A percentile compares a stretch with the other conserved stretches of the same genome.
phyloP scores from a whole-genome alignment of 208 protist genomes.

The Naegleria lovaniensis region DNA sequence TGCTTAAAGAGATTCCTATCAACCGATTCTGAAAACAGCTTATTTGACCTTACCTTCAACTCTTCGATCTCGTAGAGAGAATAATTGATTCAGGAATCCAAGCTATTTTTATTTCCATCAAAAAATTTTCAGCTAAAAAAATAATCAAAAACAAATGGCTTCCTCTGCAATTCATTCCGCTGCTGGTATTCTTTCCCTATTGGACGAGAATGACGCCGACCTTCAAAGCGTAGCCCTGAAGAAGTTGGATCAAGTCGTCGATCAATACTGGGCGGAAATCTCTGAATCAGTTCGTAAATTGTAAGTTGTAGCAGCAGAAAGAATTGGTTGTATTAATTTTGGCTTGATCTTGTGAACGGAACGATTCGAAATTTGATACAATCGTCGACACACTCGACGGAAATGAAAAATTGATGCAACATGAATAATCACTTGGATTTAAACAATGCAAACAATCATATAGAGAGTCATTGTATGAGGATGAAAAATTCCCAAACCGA shows the following conservation, averaged over 20 bases:
- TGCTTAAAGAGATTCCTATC: no score
- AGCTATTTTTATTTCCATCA: no score
- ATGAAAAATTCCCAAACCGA: constrained; percentile 52
- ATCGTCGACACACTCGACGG: no score
- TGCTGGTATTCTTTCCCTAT: constrained; percentile 34
- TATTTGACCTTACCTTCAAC: no score
- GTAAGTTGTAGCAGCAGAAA: constrained; percentile 30
- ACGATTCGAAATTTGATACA: background rate
- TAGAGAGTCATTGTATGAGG: constrained; percentile 58
- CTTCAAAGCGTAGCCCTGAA: constrained; percentile 57
- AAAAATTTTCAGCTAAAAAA: no score
- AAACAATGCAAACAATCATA: background rate
- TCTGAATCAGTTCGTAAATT: constrained; percentile 51
- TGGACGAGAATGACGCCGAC: constrained; percentile 55
- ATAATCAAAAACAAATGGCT: no score
- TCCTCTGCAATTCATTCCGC: background rate
- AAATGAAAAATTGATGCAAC: no score
- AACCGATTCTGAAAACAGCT: no score
- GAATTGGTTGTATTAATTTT: background rate
- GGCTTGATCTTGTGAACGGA: no score
- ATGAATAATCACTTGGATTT: background rate
- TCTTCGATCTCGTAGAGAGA: no score
- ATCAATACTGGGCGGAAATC: constrained; percentile 73
- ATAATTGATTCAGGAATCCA: no score
- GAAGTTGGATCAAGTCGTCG: constrained; percentile 52